Evolutionary conservation across 2,329 filamentous ascomycete genomes (phyloP).

Genomic region (Cytospora piceae): DNA sequence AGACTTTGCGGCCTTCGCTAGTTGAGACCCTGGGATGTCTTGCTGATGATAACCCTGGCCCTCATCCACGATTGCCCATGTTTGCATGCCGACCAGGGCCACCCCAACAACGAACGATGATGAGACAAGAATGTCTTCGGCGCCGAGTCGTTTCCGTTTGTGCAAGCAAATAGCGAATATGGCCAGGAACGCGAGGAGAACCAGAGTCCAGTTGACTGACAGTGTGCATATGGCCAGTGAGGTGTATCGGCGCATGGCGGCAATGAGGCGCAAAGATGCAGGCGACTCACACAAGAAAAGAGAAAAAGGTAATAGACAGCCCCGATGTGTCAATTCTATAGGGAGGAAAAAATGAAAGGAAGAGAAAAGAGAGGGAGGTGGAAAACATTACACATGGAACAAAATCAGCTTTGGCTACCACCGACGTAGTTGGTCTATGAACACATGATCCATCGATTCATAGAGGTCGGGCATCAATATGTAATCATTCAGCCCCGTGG

Average conservation of each 20-base stretch:
- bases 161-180: not conserved
- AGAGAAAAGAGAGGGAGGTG: no score
- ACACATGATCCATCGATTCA: not conserved
- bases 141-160: not conserved
- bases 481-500: not conserved
- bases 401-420: not conserved
- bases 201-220: conserved; percentile 20
- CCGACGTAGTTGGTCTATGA: no score
- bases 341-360: no score
- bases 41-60: conserved; percentile 17
- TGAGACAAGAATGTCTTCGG: not conserved
- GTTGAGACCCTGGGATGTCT: not conserved
- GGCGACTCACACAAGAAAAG: no score
- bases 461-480: not conserved
- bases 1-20: conserved; percentile 18
- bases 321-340: no score
- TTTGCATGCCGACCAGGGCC: not conserved
- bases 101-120: not conserved
- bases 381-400: no score
- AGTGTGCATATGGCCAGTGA: conserved; percentile 18
- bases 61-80: conserved; percentile 16
- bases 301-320: no score
- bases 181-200: conserved; percentile 10
- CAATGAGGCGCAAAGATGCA: no score
- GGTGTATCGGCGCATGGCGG: not conserved